phyloP scores from a whole-genome alignment of 768 basidiomycete species.

The Tricholoma flavovirens region DNA sequence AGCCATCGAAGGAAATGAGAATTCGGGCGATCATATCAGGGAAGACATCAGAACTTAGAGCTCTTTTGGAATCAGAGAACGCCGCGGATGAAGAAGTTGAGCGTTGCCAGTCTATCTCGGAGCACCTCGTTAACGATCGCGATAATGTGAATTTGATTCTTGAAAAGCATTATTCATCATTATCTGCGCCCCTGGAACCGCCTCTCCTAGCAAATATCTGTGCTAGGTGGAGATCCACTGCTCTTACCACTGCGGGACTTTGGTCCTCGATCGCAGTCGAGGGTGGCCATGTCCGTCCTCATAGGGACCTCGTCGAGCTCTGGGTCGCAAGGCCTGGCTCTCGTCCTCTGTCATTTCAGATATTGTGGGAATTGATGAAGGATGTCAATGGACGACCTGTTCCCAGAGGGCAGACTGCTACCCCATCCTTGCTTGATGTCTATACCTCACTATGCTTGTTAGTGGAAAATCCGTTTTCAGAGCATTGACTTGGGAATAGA shows the following conservation, averaged over 20 bases:
- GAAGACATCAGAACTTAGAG: conserved; percentile 8
- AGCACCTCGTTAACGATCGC: conserved; percentile 9
- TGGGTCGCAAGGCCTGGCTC: conserved; percentile 24
- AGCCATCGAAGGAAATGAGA: conserved; percentile 4
- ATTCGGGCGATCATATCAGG: conserved; percentile 15
- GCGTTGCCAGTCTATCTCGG: conserved; percentile 7
- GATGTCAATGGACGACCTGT: background rate
- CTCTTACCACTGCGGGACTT: conserved; percentile 16
- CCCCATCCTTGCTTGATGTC: conserved; percentile 19
- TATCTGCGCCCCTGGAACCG: conserved; percentile 10
- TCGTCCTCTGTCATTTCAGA: conserved; percentile 20
- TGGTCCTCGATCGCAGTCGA: conserved; percentile 19
- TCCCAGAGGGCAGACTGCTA: conserved; percentile 7
- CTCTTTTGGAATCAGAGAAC: background rate
- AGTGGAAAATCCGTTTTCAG: conserved; percentile 19
- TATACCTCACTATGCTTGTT: conserved; percentile 20
- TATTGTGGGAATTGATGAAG: conserved; percentile 6
- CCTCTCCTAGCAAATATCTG: conserved; percentile 17
- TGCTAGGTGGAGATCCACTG: conserved; percentile 18
- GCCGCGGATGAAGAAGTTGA: conserved; percentile 9
- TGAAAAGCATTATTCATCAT: conserved; percentile 11
- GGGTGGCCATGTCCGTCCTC: conserved; percentile 5
- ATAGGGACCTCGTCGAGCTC: conserved; percentile 12
- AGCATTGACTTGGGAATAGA: conserved; percentile 18
- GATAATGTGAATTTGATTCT: conserved; percentile 8